Conservation (phyloP, 768 basidiomycete species). For the Leccinum subgranulosum region DNA sequence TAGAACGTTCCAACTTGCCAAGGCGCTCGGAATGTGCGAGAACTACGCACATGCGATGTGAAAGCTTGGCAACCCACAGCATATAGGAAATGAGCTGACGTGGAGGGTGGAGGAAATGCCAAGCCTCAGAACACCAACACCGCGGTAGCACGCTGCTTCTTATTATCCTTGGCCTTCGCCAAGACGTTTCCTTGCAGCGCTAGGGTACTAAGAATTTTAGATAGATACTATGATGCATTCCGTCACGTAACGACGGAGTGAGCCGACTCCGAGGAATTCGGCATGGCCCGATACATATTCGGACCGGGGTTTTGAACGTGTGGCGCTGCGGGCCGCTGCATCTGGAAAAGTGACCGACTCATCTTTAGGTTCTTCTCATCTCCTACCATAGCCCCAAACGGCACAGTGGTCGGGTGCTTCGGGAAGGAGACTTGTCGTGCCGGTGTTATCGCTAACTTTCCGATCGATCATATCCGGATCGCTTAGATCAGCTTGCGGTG, state of each 20-base stretch:
- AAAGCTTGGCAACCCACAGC: background rate
- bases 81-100: background rate
- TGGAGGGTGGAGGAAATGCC: background rate
- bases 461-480: background rate
- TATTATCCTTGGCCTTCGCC: background rate
- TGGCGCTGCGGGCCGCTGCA: too few relatives aligned
- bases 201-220: background rate
- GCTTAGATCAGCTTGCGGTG: background rate
- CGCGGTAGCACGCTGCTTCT: background rate
- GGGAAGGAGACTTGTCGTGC: background rate
- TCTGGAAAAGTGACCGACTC: constrained; percentile 20
- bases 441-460: background rate
- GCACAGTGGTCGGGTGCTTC: constrained; percentile 37
- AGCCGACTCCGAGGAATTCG: background rate
- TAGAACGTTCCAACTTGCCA: background rate
- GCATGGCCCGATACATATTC: background rate
- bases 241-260: too few relatives aligned
- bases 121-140: background rate
- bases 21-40: background rate
- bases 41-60: background rate
- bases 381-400: constrained; percentile 30
- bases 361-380: constrained; percentile 69
- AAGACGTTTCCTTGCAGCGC: background rate
- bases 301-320: too few relatives aligned
- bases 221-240: background rate